A percentile compares a stretch with the other conserved stretches of the same genome.
phyloP scores from a whole-genome alignment of 495 filamentous ascomycete genomes.

The Aspergillus bertholletiae region DNA sequence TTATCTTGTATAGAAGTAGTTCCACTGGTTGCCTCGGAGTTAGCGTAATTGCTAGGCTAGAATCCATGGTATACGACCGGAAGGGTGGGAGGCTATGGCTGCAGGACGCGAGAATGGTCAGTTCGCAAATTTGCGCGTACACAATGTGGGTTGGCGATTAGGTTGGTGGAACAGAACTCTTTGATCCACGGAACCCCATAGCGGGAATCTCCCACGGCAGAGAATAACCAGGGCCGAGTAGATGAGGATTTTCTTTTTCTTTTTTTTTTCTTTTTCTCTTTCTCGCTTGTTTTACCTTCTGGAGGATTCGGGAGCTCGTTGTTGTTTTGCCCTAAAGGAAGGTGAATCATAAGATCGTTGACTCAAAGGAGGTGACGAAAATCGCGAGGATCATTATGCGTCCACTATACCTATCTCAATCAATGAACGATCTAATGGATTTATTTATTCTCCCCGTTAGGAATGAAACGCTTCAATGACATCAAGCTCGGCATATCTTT shows the following conservation, averaged over 20 bases:
- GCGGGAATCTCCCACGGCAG: constrained; percentile 22
- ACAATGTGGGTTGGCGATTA: constrained; percentile 12
- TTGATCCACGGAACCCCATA: constrained; percentile 18
- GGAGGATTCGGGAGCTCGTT: no score
- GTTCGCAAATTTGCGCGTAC: constrained; percentile 4
- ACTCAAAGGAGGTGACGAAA: not conserved
- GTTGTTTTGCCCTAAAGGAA: no score
- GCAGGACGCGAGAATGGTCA: not conserved
- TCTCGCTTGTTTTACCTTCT: no score
- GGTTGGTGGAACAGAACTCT: constrained; percentile 15
- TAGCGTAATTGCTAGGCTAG: not conserved
- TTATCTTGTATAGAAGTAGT: not conserved
- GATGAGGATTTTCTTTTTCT: no score
- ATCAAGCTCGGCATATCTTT: not conserved
- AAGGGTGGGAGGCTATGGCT: constrained; percentile 7
- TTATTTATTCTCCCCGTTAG: not conserved
- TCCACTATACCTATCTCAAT: not conserved
- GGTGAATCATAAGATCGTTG: not conserved
- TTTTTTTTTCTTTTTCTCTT: no score
- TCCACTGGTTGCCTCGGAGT: not conserved
- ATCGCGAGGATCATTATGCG: not conserved
- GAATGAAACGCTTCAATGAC: not conserved
- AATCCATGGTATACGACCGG: constrained; percentile 6
- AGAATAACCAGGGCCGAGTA: no score
- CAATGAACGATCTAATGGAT: not conserved